Conservation (phyloP, 495 filamentous ascomycete genomes). For the Astrocystis sublimbata region DNA sequence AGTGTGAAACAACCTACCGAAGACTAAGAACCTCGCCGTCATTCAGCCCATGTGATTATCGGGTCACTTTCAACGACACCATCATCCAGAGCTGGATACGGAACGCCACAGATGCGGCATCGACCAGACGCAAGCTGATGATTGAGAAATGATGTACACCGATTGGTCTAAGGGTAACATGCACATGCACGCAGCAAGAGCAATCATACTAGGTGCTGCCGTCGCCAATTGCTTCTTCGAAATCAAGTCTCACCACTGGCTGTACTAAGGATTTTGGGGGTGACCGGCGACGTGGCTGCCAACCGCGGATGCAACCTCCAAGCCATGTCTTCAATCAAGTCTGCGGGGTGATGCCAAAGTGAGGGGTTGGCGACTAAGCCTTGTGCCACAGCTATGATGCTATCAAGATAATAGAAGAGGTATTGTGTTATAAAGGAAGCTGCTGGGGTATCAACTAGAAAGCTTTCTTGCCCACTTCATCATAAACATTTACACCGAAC, state of each 20-base stretch:
- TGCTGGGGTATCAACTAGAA: background rate
- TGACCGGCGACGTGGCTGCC: background rate
- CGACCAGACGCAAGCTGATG: background rate
- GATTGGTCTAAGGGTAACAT: background rate
- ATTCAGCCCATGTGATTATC: background rate
- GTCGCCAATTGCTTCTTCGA: background rate
- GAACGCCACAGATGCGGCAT: background rate
- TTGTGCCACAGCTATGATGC: background rate
- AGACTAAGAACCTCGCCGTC: background rate
- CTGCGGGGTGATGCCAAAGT: background rate
- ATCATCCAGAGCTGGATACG: background rate
- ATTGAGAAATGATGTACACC: background rate
- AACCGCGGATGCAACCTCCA: background rate
- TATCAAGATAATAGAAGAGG: background rate
- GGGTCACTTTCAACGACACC: background rate
- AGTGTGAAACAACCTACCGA: background rate
- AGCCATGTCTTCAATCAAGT: constrained; percentile 3
- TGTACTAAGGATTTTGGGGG: background rate
- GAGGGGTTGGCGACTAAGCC: constrained; percentile 2
- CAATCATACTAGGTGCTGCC: background rate
- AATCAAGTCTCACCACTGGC: background rate
- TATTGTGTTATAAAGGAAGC: constrained; percentile 9
- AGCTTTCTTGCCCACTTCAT: background rate
- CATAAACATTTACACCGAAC: background rate
- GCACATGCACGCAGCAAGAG: background rate